A percentile compares a stretch with the other conserved stretches of the same genome.
Evolutionary conservation across 2,329 filamentous ascomycete genomes (phyloP).

Genomic region (Myriosclerotinia scirpicola): DNA sequence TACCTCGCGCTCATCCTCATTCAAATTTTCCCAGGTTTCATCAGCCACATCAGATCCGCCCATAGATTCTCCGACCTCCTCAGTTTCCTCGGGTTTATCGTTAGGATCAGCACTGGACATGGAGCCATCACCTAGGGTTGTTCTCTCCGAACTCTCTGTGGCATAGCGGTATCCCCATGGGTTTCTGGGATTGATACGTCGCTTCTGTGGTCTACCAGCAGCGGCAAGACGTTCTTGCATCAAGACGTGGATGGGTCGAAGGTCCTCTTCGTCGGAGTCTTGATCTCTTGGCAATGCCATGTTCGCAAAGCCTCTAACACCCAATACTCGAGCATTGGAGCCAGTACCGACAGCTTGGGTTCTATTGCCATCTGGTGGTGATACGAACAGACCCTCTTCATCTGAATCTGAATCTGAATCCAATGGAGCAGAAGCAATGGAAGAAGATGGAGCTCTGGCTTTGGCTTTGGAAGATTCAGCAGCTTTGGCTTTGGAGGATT

Average conservation of each 20-base stretch:
- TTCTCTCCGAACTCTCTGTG: background rate
- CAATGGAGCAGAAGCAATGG: background rate
- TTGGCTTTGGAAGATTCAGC: background rate
- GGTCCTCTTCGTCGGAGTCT: constrained; percentile 10
- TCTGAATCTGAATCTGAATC: no score
- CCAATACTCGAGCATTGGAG: background rate
- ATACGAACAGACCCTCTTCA: background rate
- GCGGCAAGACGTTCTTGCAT: background rate
- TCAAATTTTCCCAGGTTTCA: background rate
- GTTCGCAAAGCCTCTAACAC: constrained; percentile 12
- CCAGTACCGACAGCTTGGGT: no score
- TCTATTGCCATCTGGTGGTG: background rate
- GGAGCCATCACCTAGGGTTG: background rate
- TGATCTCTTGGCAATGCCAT: constrained; percentile 11
- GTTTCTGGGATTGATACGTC: background rate
- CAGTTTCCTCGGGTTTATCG: no score
- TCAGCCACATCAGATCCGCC: background rate
- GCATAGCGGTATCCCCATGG: background rate
- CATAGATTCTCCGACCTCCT: background rate
- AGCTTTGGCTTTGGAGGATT: no score
- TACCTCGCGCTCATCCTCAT: background rate
- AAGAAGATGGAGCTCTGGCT: background rate
- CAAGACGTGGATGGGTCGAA: constrained; percentile 4
- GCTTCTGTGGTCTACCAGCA: background rate
- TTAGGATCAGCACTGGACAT: background rate